Evolutionary conservation across 1,284 basidiomycete genomes (phyloP).

Genomic region (Exobasidium cylindrosporum): DNA sequence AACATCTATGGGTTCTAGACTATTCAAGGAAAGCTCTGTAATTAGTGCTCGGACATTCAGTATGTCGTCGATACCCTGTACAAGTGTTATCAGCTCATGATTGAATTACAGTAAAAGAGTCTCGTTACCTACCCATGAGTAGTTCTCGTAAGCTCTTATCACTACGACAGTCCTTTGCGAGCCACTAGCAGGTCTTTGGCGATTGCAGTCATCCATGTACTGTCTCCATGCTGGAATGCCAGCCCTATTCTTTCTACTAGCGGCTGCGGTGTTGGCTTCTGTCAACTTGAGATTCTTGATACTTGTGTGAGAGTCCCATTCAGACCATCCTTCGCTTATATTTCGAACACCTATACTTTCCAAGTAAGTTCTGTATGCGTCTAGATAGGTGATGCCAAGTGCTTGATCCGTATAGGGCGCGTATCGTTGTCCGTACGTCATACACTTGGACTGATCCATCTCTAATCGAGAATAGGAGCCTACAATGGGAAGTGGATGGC

Average conservation of each 20-base stretch:
- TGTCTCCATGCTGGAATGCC: not conserved
- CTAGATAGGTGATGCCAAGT: conserved; percentile 32
- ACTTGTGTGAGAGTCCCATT: too few relatives aligned
- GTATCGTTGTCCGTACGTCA: conserved; percentile 48
- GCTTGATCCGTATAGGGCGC: conserved; percentile 52
- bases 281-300: conserved; percentile 6
- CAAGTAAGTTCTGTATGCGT: not conserved
- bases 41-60: conserved; percentile 53
- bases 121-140: conserved; percentile 35
- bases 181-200: not conserved
- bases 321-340: too few relatives aligned
- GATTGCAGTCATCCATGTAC: not conserved
- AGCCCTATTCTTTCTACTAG: conserved; percentile 41
- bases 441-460: conserved; percentile 40
- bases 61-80: conserved; percentile 48
- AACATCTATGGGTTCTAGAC: conserved; percentile 47
- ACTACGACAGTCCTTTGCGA: conserved; percentile 22
- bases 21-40: conserved; percentile 47
- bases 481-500: conserved; percentile 43
- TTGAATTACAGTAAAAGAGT: too few relatives aligned
- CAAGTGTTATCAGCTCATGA: too few relatives aligned
- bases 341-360: not conserved
- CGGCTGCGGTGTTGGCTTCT: not conserved
- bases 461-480: conserved; percentile 41
- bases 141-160: conserved; percentile 53